These are phyloP conservation scores for Candida albicans DNA, from an alignment of 1,139 yeast genomes.

Conservation along the genomic window DNA sequence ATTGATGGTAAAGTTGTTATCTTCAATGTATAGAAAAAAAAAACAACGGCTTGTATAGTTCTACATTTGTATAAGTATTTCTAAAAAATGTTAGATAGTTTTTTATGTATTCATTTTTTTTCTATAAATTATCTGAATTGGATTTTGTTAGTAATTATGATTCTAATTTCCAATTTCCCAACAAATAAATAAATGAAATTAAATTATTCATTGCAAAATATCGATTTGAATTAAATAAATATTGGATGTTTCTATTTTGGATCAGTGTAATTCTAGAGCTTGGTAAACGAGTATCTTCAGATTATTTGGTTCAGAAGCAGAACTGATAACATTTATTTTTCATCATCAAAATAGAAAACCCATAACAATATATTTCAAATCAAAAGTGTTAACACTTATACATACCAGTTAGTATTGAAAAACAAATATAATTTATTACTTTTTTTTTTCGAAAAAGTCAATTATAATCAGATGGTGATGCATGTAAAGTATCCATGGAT, in stretches of 20 bases:
- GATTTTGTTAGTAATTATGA: background rate
- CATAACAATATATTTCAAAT: conserved; percentile 6
- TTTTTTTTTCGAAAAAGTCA: background rate
- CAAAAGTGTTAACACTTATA: background rate
- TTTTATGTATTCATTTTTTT: background rate
- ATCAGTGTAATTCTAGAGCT: conserved; percentile 24
- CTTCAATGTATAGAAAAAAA: conserved; percentile 29
- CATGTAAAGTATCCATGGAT: conserved; percentile 68
- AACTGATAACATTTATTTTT: conserved; percentile 64
- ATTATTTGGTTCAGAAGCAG: conserved; percentile 80
- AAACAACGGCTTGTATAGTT: background rate
- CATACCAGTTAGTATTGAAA: conserved; percentile 12
- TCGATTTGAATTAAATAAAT: background rate
- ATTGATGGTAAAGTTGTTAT: conserved; percentile 90
- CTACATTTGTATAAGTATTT: background rate
- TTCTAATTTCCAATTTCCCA: too few species aligned
- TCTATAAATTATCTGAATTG: background rate
- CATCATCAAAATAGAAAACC: conserved; percentile 51
- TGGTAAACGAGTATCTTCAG: conserved; percentile 61
- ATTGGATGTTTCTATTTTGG: background rate
- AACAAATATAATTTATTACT: background rate
- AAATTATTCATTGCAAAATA: too few species aligned
- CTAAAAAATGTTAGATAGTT: background rate
- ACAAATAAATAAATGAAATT: too few species aligned
- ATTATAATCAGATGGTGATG: conserved; percentile 80